A percentile compares a stretch with the other conserved stretches of the same genome.
Evolutionary conservation across 2,329 filamentous ascomycete species (phyloP).

Genomic region (Aureobasidium vineae): DNA sequence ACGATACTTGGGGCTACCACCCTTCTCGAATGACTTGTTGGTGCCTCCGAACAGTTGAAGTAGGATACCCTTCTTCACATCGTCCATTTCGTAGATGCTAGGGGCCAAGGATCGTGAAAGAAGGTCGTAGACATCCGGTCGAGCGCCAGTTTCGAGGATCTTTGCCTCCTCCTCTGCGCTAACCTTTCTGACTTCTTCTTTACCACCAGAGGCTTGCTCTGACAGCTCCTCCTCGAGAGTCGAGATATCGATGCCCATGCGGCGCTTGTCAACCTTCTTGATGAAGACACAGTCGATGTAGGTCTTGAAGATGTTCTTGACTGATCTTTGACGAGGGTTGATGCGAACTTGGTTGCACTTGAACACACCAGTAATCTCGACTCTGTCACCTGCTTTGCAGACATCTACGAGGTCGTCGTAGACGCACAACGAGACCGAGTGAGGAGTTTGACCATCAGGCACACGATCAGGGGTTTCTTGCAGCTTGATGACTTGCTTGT

Average conservation of each 20-base stretch:
- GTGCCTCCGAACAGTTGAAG: constrained; percentile 96
- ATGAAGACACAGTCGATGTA: constrained; percentile 95
- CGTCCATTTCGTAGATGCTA: constrained; percentile 96
- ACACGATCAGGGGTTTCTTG: constrained; percentile 96
- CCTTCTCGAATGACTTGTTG: constrained; percentile 97
- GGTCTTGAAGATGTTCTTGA: constrained; percentile 97
- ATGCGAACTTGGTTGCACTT: constrained; percentile 89
- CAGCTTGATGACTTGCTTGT: constrained; percentile 98
- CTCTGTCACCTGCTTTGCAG: constrained; percentile 94
- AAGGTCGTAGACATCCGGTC: constrained; percentile 89
- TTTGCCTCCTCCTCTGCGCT: constrained; percentile 82
- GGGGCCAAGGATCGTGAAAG: constrained; percentile 87
- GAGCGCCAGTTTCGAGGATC: constrained; percentile 75
- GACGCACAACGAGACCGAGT: constrained; percentile 92
- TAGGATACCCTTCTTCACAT: constrained; percentile 97
- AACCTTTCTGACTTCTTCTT: constrained; percentile 82
- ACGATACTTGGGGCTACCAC: constrained; percentile 90
- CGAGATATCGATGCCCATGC: constrained; percentile 84
- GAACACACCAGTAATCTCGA: constrained; percentile 96
- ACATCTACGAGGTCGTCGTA: constrained; percentile 98
- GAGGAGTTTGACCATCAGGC: constrained; percentile 92
- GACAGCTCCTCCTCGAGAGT: constrained; percentile 83
- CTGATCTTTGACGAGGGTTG: constrained; percentile 85
- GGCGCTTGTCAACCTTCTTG: constrained; percentile 93
- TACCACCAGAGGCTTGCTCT: constrained; percentile 65